phyloP scores from a whole-genome alignment of 2,329 filamentous ascomycete genomes.

The Nothophoma quercina region DNA sequence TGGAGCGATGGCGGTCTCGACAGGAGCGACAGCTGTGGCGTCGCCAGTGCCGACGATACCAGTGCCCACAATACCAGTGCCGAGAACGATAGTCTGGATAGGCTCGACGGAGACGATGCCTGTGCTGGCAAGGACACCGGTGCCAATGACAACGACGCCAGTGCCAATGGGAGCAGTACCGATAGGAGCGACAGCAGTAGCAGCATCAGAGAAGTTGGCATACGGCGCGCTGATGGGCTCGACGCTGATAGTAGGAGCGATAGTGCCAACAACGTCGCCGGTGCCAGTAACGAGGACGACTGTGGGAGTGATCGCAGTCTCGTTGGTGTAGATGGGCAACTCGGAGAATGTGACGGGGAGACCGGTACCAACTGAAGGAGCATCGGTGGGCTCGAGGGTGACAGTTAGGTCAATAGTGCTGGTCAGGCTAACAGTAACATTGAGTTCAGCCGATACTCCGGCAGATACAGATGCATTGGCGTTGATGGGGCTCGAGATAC shows the following conservation, averaged over 20 bases:
- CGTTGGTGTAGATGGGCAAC: constrained; percentile 13
- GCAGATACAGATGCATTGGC: constrained; percentile 4
- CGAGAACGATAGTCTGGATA: constrained; percentile 3
- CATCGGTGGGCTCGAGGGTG: constrained; percentile 7
- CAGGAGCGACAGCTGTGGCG: neutral
- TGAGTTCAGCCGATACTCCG: neutral
- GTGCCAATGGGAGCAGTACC: constrained; percentile 9
- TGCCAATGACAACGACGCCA: constrained; percentile 4
- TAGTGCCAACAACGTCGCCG: constrained; percentile 7
- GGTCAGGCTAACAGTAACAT: constrained; percentile 11
- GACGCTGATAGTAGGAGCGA: neutral
- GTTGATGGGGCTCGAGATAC: neutral
- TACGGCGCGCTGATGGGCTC: constrained; percentile 4
- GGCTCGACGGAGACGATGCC: constrained; percentile 1
- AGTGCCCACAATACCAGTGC: constrained; percentile 3
- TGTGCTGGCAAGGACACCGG: constrained; percentile 1
- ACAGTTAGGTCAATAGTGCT: constrained; percentile 11
- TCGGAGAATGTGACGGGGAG: constrained; percentile 9
- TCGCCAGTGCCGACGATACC: neutral
- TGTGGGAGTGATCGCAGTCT: constrained; percentile 14
- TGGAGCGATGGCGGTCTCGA: constrained; percentile 5
- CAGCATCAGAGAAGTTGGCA: constrained; percentile 1
- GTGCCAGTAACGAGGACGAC: constrained; percentile 15
- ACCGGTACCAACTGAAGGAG: constrained; percentile 15
- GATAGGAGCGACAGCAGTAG: constrained; percentile 8